Percentiles rank a stretch among this genome's conserved stretches.
phyloP scores from a whole-genome alignment of 2,329 filamentous ascomycete genomes.

The Neonectria hederae region DNA sequence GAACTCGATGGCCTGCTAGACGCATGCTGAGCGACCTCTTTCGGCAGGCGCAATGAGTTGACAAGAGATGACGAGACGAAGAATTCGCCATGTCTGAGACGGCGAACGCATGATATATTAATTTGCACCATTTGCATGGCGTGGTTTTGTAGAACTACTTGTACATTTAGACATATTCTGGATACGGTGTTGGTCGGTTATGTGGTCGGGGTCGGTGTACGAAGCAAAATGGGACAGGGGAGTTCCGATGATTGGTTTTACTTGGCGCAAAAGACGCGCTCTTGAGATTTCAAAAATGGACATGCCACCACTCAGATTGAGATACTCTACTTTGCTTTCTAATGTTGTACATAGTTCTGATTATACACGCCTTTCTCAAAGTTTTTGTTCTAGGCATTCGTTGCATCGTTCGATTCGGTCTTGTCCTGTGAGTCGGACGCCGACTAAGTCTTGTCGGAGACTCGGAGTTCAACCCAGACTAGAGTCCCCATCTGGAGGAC shows the following conservation, averaged over 20 bases:
- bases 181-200: slow-evolving; percentile 32
- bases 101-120: slow-evolving; percentile 36
- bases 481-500: slow-evolving; percentile 66
- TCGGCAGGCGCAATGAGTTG: slow-evolving; percentile 35
- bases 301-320: slow-evolving; percentile 43
- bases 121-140: slow-evolving; percentile 36
- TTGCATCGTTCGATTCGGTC: slow-evolving; percentile 20
- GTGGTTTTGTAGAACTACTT: slow-evolving; percentile 43
- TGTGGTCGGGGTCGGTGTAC: slow-evolving; percentile 30
- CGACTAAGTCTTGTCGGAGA: slow-evolving; percentile 41
- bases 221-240: slow-evolving; percentile 31
- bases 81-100: slow-evolving; percentile 39
- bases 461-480: slow-evolving; percentile 65
- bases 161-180: slow-evolving; percentile 44
- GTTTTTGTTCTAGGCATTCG: neutral
- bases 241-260: slow-evolving; percentile 27
- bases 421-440: slow-evolving; percentile 1
- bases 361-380: slow-evolving; percentile 37
- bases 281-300: slow-evolving; percentile 33
- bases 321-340: slow-evolving; percentile 27
- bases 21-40: slow-evolving; percentile 64
- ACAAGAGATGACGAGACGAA: slow-evolving; percentile 34
- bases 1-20: slow-evolving; percentile 91
- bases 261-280: slow-evolving; percentile 32
- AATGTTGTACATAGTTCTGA: slow-evolving; percentile 40